A percentile compares a stretch with the other conserved stretches of the same genome.
Conservation (phyloP, 2,329 filamentous ascomycete genomes). For the Colletotrichum godetiae region DNA sequence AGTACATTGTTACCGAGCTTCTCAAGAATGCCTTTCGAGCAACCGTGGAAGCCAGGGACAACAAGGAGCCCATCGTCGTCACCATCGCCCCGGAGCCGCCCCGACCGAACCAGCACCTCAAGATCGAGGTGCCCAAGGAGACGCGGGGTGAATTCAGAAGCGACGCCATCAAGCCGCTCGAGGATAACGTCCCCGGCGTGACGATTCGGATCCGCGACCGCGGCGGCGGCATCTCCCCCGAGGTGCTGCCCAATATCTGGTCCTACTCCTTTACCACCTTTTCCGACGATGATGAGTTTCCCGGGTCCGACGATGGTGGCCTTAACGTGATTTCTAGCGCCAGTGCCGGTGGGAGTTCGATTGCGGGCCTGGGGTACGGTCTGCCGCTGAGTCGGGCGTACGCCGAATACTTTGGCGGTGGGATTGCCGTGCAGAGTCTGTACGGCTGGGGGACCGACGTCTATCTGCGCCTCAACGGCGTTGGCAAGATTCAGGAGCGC, state of each 20-base stretch:
- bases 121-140: slow-evolving; percentile 49
- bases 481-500: slow-evolving; percentile 62
- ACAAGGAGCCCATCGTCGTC: slow-evolving; percentile 85
- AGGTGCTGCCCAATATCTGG: slow-evolving; percentile 89
- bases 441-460: slow-evolving; percentile 90
- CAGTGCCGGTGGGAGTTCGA: slow-evolving; percentile 80
- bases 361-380: slow-evolving; percentile 94
- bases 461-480: slow-evolving; percentile 72
- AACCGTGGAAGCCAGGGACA: slow-evolving; percentile 85
- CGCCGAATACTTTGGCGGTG: slow-evolving; percentile 97
- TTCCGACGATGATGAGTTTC: slow-evolving; percentile 66
- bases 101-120: slow-evolving; percentile 44
- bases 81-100: slow-evolving; percentile 83
- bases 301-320: slow-evolving; percentile 69
- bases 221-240: slow-evolving; percentile 91
- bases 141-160: slow-evolving; percentile 54
- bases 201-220: slow-evolving; percentile 95
- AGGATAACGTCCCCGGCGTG: slow-evolving; percentile 81
- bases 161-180: slow-evolving; percentile 66
- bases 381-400: slow-evolving; percentile 91
- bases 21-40: slow-evolving; percentile 97
- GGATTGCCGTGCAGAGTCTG: slow-evolving; percentile 93
- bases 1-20: slow-evolving; percentile 97
- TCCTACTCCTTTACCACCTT: slow-evolving; percentile 98
- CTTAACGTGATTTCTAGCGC: slow-evolving; percentile 80